Evolutionary conservation across 192 early-diverging fungal species (phyloP).

Genomic region (Coemansia sp.): DNA sequence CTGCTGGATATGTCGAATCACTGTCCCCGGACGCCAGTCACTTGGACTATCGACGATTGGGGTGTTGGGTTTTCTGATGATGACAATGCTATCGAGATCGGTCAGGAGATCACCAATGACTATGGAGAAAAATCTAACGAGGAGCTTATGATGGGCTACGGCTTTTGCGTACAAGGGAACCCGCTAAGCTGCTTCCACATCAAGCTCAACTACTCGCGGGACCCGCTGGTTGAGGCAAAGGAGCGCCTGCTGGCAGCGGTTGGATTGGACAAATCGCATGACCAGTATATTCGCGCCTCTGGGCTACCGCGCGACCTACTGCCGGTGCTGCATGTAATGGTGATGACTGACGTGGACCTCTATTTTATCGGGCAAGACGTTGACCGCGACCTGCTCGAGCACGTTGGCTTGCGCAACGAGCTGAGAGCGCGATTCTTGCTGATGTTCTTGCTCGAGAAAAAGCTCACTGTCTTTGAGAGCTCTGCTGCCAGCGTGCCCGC

Average conservation of each 20-base stretch:
- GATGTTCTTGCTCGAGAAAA: slow-evolving; percentile 46
- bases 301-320: slow-evolving; percentile 52
- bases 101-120: slow-evolving; percentile 62
- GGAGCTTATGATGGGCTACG: slow-evolving; percentile 68
- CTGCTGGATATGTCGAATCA: slow-evolving; percentile 68
- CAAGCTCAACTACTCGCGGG: slow-evolving; percentile 61
- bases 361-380: slow-evolving; percentile 13
- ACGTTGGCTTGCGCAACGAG: slow-evolving; percentile 59
- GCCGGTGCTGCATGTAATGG: slow-evolving; percentile 62
- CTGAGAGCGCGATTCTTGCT: slow-evolving; percentile 56
- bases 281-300: slow-evolving; percentile 52
- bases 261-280: slow-evolving; percentile 25
- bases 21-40: slow-evolving; percentile 54
- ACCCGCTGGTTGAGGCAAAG: slow-evolving; percentile 51
- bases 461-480: slow-evolving; percentile 25
- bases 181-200: slow-evolving; percentile 58
- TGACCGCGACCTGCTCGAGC: slow-evolving; percentile 18
- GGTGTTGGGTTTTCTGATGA: slow-evolving; percentile 51
- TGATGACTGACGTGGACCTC: slow-evolving; percentile 61
- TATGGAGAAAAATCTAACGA: slow-evolving; percentile 76
- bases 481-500: background rate
- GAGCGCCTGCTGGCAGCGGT: slow-evolving; percentile 44
- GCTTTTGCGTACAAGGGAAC: slow-evolving; percentile 63
- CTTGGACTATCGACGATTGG: slow-evolving; percentile 52
- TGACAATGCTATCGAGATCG: slow-evolving; percentile 20